Evolutionary conservation across 805 yeast genomes (phyloP).

Genomic region (Candida ulmi): DNA sequence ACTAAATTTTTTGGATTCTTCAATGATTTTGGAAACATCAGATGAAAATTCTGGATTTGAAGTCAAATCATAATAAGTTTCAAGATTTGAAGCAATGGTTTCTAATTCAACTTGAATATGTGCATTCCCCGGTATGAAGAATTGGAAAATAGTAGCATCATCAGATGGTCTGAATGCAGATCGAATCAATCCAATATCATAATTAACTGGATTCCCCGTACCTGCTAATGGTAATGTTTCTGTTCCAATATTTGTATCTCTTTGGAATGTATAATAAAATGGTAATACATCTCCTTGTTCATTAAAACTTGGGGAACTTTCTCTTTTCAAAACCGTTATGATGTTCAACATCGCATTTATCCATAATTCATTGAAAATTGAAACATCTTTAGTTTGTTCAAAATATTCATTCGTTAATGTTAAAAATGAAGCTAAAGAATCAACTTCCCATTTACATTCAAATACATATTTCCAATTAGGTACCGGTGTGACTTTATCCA

Average conservation of each 20-base stretch:
- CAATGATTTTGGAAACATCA: slow-evolving; percentile 27
- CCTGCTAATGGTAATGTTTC: slow-evolving; percentile 81
- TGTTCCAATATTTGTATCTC: slow-evolving; percentile 69
- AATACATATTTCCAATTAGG: slow-evolving; percentile 72
- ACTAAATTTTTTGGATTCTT: slow-evolving; percentile 32
- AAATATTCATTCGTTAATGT: slow-evolving; percentile 70
- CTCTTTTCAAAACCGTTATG: slow-evolving; percentile 49
- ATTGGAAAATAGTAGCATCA: slow-evolving; percentile 76
- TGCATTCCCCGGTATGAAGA: slow-evolving; percentile 82
- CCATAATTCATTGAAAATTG: slow-evolving; percentile 47
- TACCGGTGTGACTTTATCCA: slow-evolving; percentile 61
- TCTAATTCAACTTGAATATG: slow-evolving; percentile 61
- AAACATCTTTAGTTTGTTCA: slow-evolving; percentile 44
- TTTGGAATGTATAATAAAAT: slow-evolving; percentile 60
- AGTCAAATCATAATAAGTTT: slow-evolving; percentile 6
- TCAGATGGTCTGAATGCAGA: slow-evolving; percentile 88
- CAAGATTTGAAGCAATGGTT: slow-evolving; percentile 24
- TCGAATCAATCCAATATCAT: slow-evolving; percentile 63
- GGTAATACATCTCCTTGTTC: slow-evolving; percentile 33
- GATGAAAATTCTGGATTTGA: slow-evolving; percentile 8
- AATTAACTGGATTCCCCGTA: slow-evolving; percentile 77
- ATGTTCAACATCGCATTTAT: slow-evolving; percentile 47
- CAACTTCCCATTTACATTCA: slow-evolving; percentile 88
- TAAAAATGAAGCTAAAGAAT: slow-evolving; percentile 77
- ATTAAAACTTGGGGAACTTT: slow-evolving; percentile 56